Conservation (phyloP, 768 basidiomycete genomes). For the Tylopilus intermedius region DNA sequence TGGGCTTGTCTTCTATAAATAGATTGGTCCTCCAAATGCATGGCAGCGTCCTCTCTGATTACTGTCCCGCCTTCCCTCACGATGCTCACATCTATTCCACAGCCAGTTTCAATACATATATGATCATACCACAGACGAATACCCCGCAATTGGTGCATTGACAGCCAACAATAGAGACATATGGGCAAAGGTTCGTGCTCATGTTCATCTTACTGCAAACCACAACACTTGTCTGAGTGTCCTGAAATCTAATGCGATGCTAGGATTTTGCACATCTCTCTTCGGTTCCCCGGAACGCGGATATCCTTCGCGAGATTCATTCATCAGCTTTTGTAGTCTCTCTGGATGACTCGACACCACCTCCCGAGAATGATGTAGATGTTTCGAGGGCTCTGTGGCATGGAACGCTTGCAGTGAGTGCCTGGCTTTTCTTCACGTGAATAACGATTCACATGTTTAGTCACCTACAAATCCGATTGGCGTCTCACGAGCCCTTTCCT, state of each 20-base stretch:
- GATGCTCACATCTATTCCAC: slow-evolving; percentile 7
- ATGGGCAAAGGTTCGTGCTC: slow-evolving; percentile 71
- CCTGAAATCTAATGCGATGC: background rate
- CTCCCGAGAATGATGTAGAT: slow-evolving; percentile 47
- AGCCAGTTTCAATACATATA: slow-evolving; percentile 75
- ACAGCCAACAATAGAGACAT: slow-evolving; percentile 76
- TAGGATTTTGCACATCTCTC: slow-evolving; percentile 65
- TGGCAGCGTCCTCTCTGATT: too few species aligned
- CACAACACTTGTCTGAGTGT: background rate
- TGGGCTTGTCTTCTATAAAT: slow-evolving; percentile 25
- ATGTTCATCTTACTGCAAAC: background rate
- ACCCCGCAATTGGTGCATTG: slow-evolving; percentile 73
- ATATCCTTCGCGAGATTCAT: slow-evolving; percentile 68
- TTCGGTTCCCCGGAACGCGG: slow-evolving; percentile 54
- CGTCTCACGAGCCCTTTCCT: slow-evolving; percentile 51
- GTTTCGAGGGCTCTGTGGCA: slow-evolving; percentile 79
- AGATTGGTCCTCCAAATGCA: background rate
- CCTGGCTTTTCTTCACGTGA: slow-evolving; percentile 26
- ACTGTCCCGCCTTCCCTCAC: background rate
- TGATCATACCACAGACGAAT: slow-evolving; percentile 54
- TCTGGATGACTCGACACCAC: slow-evolving; percentile 55
- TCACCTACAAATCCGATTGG: slow-evolving; percentile 20
- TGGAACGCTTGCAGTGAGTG: slow-evolving; percentile 51
- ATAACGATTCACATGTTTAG: slow-evolving; percentile 2
- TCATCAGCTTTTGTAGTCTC: slow-evolving; percentile 83